Conservation (phyloP, 441 rosid genomes). For the Pelargonium australe region DNA sequence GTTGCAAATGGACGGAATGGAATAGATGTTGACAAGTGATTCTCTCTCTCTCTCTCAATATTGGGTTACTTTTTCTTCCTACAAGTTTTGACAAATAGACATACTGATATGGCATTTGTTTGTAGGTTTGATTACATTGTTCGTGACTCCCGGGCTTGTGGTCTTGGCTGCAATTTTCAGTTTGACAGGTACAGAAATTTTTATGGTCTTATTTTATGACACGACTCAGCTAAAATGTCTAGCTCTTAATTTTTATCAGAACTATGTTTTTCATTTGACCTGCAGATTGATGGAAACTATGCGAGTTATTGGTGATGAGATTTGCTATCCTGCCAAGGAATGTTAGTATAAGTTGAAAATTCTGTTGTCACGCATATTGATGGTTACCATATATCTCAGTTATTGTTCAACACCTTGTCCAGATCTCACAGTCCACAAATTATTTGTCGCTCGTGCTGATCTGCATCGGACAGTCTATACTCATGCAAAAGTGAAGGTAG, state of each 20-base stretch:
- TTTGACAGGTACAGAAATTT: constrained; percentile 52
- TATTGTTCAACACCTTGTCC: constrained; percentile 22
- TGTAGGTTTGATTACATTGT: constrained; percentile 85
- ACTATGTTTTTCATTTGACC: constrained; percentile 21
- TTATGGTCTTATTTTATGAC: neutral
- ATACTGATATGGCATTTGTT: constrained; percentile 1
- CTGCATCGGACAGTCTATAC: constrained; percentile 82
- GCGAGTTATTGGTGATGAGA: constrained; percentile 82
- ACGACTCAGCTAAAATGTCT: neutral
- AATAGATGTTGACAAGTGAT: constrained; percentile 90
- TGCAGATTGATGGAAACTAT: constrained; percentile 82
- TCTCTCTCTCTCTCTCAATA: constrained; percentile 4
- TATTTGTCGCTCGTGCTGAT: constrained; percentile 88
- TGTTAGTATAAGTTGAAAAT: constrained; percentile 45
- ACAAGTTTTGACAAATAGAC: constrained; percentile 14
- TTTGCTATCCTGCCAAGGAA: constrained; percentile 88
- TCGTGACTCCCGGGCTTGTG: constrained; percentile 94
- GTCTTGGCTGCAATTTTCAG: constrained; percentile 77
- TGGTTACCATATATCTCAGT: constrained; percentile 16
- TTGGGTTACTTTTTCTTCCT: neutral
- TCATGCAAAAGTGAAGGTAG: constrained; percentile 92
- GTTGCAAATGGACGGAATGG: constrained; percentile 98
- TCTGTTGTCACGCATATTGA: neutral
- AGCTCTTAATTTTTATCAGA: neutral
- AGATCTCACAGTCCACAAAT: constrained; percentile 77